These are phyloP conservation scores for Tremella yokohamensis DNA, from an alignment of 768 basidiomycete species.

Conservation along the genomic window DNA sequence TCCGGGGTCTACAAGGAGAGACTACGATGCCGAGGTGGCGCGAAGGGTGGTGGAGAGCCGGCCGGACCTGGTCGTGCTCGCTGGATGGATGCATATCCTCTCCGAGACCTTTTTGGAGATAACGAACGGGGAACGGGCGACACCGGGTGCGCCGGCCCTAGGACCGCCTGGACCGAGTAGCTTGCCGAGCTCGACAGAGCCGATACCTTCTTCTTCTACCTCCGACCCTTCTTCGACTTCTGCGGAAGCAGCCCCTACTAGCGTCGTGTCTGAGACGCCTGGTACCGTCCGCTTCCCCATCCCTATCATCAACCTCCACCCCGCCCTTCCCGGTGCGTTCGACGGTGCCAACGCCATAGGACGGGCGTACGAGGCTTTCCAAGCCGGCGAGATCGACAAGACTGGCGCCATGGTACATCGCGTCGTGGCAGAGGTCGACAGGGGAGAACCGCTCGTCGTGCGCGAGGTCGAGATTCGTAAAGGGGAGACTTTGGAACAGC, in stretches of 20 bases:
- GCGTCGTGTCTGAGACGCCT: slow-evolving; percentile 1
- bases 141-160: slow-evolving; percentile 21
- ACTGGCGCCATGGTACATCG: slow-evolving; percentile 91
- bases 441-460: slow-evolving; percentile 80
- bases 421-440: slow-evolving; percentile 88
- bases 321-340: slow-evolving; percentile 92
- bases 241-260: not conserved
- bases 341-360: slow-evolving; percentile 90
- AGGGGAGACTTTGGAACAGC: slow-evolving; percentile 68
- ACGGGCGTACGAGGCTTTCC: slow-evolving; percentile 82
- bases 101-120: slow-evolving; percentile 73
- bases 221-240: not conserved
- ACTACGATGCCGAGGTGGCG: slow-evolving; percentile 82
- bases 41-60: slow-evolving; percentile 60
- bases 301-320: slow-evolving; percentile 93
- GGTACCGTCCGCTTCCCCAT: slow-evolving; percentile 52
- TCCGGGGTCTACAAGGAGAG: slow-evolving; percentile 68
- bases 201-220: slow-evolving; percentile 13
- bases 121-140: slow-evolving; percentile 53
- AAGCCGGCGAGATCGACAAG: slow-evolving; percentile 69
- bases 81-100: slow-evolving; percentile 98
- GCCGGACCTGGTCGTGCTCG: slow-evolving; percentile 88
- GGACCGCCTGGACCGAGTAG: slow-evolving; percentile 14
- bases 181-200: slow-evolving; percentile 17
- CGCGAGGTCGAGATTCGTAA: slow-evolving; percentile 68